These are phyloP conservation scores for Metschnikowia kofuensis DNA, from an alignment of 805 yeast genomes.

Conservation along the genomic window DNA sequence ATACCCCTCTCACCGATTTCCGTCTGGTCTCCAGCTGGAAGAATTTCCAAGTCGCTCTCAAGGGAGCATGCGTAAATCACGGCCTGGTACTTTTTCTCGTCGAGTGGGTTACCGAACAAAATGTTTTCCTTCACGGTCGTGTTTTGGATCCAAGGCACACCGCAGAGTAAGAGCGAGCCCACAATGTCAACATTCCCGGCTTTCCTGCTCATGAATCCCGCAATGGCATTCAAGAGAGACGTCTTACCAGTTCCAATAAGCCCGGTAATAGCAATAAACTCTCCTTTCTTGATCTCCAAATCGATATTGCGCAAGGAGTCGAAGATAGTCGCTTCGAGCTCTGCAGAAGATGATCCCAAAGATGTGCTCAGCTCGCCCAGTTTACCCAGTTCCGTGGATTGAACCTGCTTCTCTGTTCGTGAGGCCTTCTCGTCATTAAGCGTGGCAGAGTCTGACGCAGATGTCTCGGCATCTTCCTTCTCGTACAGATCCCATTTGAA, in stretches of 20 bases:
- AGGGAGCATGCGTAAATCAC: slow-evolving; percentile 67
- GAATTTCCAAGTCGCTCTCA: slow-evolving; percentile 56
- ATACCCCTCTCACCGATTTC: slow-evolving; percentile 86
- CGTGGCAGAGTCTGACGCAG: not conserved
- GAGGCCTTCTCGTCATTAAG: slow-evolving; percentile 25
- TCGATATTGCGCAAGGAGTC: slow-evolving; percentile 50
- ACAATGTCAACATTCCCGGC: slow-evolving; percentile 50
- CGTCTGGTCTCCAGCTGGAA: slow-evolving; percentile 74
- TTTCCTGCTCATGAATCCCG: slow-evolving; percentile 64
- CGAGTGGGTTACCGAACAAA: slow-evolving; percentile 57
- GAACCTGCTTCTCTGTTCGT: too few species aligned
- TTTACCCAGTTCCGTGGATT: too few species aligned
- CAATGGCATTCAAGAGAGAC: slow-evolving; percentile 64
- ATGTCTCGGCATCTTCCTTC: slow-evolving; percentile 15
- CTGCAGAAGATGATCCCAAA: not conserved
- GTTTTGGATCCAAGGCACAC: slow-evolving; percentile 83
- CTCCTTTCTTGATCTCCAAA: slow-evolving; percentile 56
- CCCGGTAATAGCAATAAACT: slow-evolving; percentile 75
- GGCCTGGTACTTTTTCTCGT: slow-evolving; percentile 47
- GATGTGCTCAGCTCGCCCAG: too few species aligned
- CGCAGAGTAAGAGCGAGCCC: slow-evolving; percentile 54
- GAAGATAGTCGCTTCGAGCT: slow-evolving; percentile 27
- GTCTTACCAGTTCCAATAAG: slow-evolving; percentile 81
- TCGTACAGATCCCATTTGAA: slow-evolving; percentile 62
- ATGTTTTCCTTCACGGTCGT: slow-evolving; percentile 76